phyloP scores from a whole-genome alignment of 306 rosid species.

The Lathyrus aphaca region DNA sequence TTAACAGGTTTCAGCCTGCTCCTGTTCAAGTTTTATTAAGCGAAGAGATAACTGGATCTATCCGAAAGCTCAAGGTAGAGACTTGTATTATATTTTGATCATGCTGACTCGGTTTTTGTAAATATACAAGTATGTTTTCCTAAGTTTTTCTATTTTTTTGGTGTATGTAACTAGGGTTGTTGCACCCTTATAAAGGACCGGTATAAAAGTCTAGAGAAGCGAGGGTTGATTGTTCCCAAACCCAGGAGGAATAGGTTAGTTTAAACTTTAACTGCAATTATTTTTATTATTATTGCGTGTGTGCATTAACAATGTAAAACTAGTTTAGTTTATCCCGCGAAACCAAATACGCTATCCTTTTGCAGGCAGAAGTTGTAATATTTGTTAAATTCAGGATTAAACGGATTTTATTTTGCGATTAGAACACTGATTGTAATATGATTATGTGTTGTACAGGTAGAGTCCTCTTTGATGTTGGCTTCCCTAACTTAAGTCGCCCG shows the following conservation, averaged over 20 bases:
- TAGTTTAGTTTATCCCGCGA: background rate
- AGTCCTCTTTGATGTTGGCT: constrained; percentile 3
- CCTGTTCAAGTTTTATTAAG: constrained; percentile 84
- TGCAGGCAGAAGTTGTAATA: background rate
- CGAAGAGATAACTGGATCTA: constrained; percentile 87
- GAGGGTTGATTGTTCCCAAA: constrained; percentile 81
- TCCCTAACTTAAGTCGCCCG: constrained; percentile 12
- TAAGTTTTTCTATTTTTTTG: constrained; percentile 36
- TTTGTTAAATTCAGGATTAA: background rate
- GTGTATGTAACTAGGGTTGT: constrained; percentile 61
- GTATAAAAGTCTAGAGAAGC: constrained; percentile 82
- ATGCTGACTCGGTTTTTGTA: constrained; percentile 22
- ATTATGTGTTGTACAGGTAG: constrained; percentile 43
- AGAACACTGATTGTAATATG: background rate
- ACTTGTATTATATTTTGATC: background rate
- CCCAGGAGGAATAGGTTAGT: constrained; percentile 63
- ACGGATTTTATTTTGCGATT: constrained; percentile 7
- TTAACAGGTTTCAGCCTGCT: constrained; percentile 81
- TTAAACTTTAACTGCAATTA: background rate
- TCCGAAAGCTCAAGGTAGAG: constrained; percentile 80
- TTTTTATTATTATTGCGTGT: background rate
- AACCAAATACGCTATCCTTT: background rate
- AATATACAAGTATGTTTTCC: background rate
- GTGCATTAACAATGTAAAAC: no score
- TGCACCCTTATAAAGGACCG: constrained; percentile 83